Evolutionary conservation across 331 rosid genomes (phyloP).

Genomic region (Phaseolus coccineus): DNA sequence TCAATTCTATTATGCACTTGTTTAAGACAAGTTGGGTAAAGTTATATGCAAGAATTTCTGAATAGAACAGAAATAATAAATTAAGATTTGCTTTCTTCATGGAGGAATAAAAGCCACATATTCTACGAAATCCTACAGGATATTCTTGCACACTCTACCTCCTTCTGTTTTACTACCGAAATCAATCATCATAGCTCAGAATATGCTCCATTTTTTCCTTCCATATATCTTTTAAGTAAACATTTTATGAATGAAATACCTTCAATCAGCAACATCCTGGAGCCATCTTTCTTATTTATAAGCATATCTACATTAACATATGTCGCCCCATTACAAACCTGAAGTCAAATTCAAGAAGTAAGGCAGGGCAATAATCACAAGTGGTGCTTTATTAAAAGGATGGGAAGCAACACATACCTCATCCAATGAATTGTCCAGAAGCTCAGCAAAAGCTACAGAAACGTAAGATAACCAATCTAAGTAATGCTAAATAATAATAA

Average conservation of each 20-base stretch:
- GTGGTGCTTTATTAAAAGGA: not conserved
- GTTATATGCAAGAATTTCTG: not conserved
- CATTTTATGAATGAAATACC: conserved; percentile 53
- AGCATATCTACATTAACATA: conserved; percentile 83
- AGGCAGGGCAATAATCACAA: conserved; percentile 20
- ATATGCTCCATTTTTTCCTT: conserved; percentile 23
- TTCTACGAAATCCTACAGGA: not conserved
- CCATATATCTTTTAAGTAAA: conserved; percentile 8
- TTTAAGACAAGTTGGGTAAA: not conserved
- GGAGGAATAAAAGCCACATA: conserved; percentile 20
- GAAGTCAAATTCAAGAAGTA: conserved; percentile 44
- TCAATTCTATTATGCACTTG: not conserved
- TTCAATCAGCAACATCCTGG: conserved; percentile 83
- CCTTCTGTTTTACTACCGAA: not conserved
- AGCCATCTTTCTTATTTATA: conserved; percentile 69
- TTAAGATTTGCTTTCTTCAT: not conserved
- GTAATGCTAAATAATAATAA: conserved; percentile 17
- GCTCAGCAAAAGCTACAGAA: conserved; percentile 96
- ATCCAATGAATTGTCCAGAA: conserved; percentile 91
- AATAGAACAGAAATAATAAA: not conserved
- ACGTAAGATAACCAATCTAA: conserved; percentile 20
- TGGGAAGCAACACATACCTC: conserved; percentile 62
- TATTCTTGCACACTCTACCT: not conserved
- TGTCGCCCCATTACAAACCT: conserved; percentile 94
- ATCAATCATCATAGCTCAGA: not conserved